phyloP scores from a whole-genome alignment of 2,329 filamentous ascomycete genomes.

The Graphilbum sp. region DNA sequence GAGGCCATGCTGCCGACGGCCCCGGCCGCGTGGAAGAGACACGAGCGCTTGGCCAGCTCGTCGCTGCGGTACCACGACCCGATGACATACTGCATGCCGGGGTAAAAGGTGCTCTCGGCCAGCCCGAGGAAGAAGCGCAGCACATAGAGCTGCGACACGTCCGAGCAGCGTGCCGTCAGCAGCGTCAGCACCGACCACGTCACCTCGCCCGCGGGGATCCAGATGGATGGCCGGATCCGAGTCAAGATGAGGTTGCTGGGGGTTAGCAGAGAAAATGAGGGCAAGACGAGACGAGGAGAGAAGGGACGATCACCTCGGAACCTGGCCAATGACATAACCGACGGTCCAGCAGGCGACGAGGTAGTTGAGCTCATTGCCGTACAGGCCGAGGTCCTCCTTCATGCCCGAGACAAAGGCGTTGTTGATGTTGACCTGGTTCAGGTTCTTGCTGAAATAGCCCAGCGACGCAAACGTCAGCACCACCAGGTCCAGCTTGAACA shows the following conservation, averaged over 20 bases:
- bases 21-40: conserved; percentile 30
- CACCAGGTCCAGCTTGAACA: conserved; percentile 18
- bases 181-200: conserved; percentile 20
- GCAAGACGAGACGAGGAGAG: neutral
- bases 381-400: conserved; percentile 23
- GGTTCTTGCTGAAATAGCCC: conserved; percentile 27
- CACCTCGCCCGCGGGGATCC: conserved; percentile 24
- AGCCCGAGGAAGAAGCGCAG: conserved; percentile 27
- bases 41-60: conserved; percentile 33
- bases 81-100: conserved; percentile 25
- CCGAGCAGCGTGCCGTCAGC: conserved; percentile 15
- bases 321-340: conserved; percentile 22
- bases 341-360: conserved; percentile 17
- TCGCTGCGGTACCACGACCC: conserved; percentile 26
- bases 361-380: conserved; percentile 24
- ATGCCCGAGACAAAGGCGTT: conserved; percentile 30
- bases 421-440: conserved; percentile 21
- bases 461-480: conserved; percentile 21
- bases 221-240: conserved; percentile 24
- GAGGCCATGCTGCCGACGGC: conserved; percentile 38
- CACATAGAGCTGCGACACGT: conserved; percentile 20
- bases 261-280: neutral
- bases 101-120: conserved; percentile 22
- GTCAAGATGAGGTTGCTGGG: conserved; percentile 19
- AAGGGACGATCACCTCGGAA: conserved; percentile 14